Base-by-base conservation (phyloP, 805 yeast genomes). In the Barnettozyma sp. region DNA sequence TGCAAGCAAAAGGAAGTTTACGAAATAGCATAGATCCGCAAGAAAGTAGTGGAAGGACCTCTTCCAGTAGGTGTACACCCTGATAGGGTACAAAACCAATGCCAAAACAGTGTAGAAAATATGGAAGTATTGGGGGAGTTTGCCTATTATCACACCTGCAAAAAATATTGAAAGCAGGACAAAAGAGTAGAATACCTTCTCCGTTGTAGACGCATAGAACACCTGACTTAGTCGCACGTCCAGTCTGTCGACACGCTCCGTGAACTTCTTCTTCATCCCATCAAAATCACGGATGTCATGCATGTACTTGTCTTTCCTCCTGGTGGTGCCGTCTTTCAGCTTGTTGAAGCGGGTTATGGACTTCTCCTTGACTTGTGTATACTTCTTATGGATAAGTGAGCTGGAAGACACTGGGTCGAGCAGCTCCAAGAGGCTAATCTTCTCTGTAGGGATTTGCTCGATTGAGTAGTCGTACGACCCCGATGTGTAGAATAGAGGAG, bases 11-110 rank as follows among this genome's bases (percentile, higher is more conserved):
- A 90, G 59, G 10, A 75, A 48, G 52, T 90, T 92, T 30, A 83
- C 97, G 56, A 81, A 92, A 58, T 90, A 90, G 60, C 98, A 90
- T 46, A 90, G 67, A 59, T 90, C 97, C 1, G 95, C 97, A 52
- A 92, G 64, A 55, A 78, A 90, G 58, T 83, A 90, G 42, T 88
- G 95, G 61, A 70, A 85, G 7, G 84, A 73, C 34, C 67, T 70
- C 57, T 82, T 83, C 62, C 78, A 82, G 60, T 84, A 90, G 1
- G 92, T 76, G 59, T 86, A 78, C 49, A 81, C 71, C 39, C 98
- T 64, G 17, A 88, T 76, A 0, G 98, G 97, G 78, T 88, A 74
- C 36, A 90, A 63, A 1, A 82, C 42, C 3, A 61, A 50, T 38
- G 79, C 70, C 32, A 84, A 57, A 0, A 58, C 60, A 0, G 95